A percentile compares a stretch with the other conserved stretches of the same genome.
Evolutionary conservation across 352 stramenopile species (phyloP).

Genomic region (Pelagophyceae sp.): DNA sequence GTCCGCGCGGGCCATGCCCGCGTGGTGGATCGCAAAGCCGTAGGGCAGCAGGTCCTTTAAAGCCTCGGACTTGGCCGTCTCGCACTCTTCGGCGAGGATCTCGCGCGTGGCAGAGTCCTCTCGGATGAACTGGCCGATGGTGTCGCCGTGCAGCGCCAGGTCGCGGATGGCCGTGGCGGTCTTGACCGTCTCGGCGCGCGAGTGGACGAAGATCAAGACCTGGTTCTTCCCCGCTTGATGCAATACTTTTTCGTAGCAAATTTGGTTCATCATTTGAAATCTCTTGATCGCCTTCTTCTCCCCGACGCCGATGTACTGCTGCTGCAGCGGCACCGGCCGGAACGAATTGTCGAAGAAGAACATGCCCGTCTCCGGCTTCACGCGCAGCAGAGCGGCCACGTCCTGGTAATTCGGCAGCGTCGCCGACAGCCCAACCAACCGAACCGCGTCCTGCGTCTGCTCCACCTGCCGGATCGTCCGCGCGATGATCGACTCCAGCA

Average conservation of each 20-base stretch:
- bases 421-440: constrained; percentile 92
- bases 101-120: constrained; percentile 63
- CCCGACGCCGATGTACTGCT: constrained; percentile 99
- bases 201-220: constrained; percentile 99
- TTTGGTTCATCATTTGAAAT: constrained; percentile 98
- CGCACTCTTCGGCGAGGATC: constrained; percentile 83
- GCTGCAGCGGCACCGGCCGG: constrained; percentile 93
- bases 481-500: constrained; percentile 94
- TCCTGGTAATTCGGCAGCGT: constrained; percentile 99
- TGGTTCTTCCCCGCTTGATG: constrained; percentile 90
- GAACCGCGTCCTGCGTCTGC: constrained; percentile 87
- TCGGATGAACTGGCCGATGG: constrained; percentile 78
- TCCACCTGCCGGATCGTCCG: constrained; percentile 96
- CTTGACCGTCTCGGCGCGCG: constrained; percentile 90
- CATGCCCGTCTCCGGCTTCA: constrained; percentile 90
- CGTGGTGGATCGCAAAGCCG: constrained; percentile 98
- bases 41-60: constrained; percentile 96
- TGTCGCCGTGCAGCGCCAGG: constrained; percentile 87
- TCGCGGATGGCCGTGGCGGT: constrained; percentile 91
- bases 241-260: constrained; percentile 98
- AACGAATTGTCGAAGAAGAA: constrained; percentile 99
- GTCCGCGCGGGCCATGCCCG: constrained; percentile 91
- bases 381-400: constrained; percentile 93
- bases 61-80: constrained; percentile 84
- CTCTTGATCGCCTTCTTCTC: constrained; percentile 98